Evolutionary conservation across 495 filamentous ascomycete genomes (phyloP).

Genomic region (Antarctomyces pellizariae): DNA sequence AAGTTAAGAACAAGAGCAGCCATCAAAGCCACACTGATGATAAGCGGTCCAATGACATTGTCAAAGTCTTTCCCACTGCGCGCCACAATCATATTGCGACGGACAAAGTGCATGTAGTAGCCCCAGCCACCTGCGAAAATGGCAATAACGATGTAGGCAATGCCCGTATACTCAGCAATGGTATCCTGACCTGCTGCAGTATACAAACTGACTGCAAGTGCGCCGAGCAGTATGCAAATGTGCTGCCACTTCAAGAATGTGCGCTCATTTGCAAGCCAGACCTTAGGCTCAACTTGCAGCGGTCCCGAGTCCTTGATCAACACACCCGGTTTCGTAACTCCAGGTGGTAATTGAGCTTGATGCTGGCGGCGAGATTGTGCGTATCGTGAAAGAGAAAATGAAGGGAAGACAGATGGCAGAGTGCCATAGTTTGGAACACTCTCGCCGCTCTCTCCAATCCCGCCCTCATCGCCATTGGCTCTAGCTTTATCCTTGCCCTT

Average conservation of each 20-base stretch:
- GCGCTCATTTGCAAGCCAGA: slow-evolving; percentile 94
- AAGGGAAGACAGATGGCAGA: slow-evolving; percentile 37
- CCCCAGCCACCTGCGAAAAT: slow-evolving; percentile 72
- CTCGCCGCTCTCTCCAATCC: slow-evolving; percentile 2
- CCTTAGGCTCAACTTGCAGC: slow-evolving; percentile 80
- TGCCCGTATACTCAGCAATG: slow-evolving; percentile 48
- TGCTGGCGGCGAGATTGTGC: slow-evolving; percentile 25
- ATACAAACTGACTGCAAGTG: slow-evolving; percentile 61
- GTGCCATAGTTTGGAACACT: slow-evolving; percentile 20
- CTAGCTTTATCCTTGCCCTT: slow-evolving; percentile 1
- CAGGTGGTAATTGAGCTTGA: slow-evolving; percentile 38
- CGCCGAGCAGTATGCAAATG: slow-evolving; percentile 63
- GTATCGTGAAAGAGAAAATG: slow-evolving; percentile 51
- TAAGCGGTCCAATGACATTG: slow-evolving; percentile 57
- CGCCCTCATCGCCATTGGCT: neutral
- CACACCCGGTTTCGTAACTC: slow-evolving; percentile 55
- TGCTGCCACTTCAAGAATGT: slow-evolving; percentile 98
- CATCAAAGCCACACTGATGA: slow-evolving; percentile 59
- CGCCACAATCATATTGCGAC: slow-evolving; percentile 54
- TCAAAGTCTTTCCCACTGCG: slow-evolving; percentile 86
- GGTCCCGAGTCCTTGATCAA: slow-evolving; percentile 90
- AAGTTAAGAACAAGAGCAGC: slow-evolving; percentile 73
- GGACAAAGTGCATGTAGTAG: slow-evolving; percentile 52
- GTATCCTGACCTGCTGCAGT: slow-evolving; percentile 61
- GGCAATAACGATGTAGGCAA: slow-evolving; percentile 64